Base-by-base conservation (phyloP, 2,329 filamentous ascomycete species). In the Paramyrothecium sp. region DNA sequence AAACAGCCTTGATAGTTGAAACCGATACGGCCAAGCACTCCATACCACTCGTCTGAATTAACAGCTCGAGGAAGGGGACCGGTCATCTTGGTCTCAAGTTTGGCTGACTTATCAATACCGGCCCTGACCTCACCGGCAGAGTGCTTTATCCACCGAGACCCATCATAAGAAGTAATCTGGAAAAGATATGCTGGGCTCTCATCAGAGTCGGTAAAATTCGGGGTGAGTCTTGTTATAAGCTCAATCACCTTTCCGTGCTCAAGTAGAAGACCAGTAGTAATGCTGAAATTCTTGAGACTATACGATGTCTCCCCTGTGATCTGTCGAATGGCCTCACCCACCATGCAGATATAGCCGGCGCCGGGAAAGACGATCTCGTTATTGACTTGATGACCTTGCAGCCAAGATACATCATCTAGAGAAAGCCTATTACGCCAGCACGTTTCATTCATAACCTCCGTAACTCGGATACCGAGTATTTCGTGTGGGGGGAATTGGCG, bases 331-430 rank as follows among this genome's bases (percentile, higher is more conserved):
- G 65, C 68, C 46, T 69, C 67, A 11, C 58, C 63, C 7, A 54
- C 60, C 62, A 77, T 68, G n/a, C 71, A 69, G 1, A 80, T 55
- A 55, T 76, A 80, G 0, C 68, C 76, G 2, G 78, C 73, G 7
- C 61, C 69, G 0, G 79, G 78, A 38, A 78, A 77, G 1, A 81
- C 63, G 3, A 75, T 60, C 10, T 75, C 64, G 0, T 65, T 63
- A 4, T 71, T 65, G 2, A 82, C 56, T 30, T 67, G 67, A 60
- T 83, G 77, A 48, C 79, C 74, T 0, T 59, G 58, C 2, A 81
- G 54, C 80, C 80, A 83, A 0, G 75, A 70, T 0, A 73, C 55
- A 21, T 79, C 69, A 1, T 68, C 65, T 1, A 74, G 56, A 3
- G 67, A 61, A 0, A 81, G 59, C 5, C 76, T 30, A 46, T 77